Evolutionary conservation across 805 yeast genomes (phyloP).

Genomic region (Sugiyamaella mastotermitis): DNA sequence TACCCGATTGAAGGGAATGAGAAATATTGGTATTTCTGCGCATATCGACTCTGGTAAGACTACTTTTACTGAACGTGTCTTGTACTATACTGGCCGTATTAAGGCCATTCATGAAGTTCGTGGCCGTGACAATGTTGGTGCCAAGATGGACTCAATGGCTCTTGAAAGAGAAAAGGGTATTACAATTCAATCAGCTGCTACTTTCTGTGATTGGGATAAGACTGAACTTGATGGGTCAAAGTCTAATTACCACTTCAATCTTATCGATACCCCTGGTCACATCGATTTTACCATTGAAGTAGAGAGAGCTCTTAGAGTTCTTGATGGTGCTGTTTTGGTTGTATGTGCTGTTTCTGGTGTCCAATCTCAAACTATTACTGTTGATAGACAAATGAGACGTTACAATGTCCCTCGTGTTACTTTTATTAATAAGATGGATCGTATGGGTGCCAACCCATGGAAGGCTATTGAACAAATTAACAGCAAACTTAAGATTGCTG

Average conservation of each 20-base stretch:
- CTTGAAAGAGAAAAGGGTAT: conserved; percentile 97
- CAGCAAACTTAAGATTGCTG: conserved; percentile 79
- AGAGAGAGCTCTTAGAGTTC: conserved; percentile 94
- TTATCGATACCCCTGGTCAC: conserved; percentile 98
- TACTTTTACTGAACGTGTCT: conserved; percentile 94
- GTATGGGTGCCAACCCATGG: conserved; percentile 99
- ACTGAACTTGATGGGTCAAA: conserved; percentile 34
- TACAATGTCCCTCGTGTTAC: conserved; percentile 96
- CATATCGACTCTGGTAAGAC: conserved; percentile 98
- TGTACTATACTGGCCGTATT: conserved; percentile 94
- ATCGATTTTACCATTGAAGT: conserved; percentile 98
- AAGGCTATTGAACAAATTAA: conserved; percentile 88
- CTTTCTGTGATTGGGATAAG: conserved; percentile 94
- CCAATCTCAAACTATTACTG: conserved; percentile 97
- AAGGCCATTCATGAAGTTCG: conserved; percentile 93
- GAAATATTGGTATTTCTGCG: conserved; percentile 97
- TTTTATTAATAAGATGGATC: conserved; percentile 96
- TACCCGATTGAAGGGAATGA: conserved; percentile 50
- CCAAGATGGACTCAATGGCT: conserved; percentile 99
- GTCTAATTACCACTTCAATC: conserved; percentile 74
- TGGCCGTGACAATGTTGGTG: conserved; percentile 97
- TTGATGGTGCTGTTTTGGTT: conserved; percentile 97
- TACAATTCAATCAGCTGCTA: conserved; percentile 98
- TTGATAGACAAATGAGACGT: conserved; percentile 97
- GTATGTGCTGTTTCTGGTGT: conserved; percentile 99